Base-by-base conservation (phyloP, 805 yeast species). In the Zygoascus flipseniorum region DNA sequence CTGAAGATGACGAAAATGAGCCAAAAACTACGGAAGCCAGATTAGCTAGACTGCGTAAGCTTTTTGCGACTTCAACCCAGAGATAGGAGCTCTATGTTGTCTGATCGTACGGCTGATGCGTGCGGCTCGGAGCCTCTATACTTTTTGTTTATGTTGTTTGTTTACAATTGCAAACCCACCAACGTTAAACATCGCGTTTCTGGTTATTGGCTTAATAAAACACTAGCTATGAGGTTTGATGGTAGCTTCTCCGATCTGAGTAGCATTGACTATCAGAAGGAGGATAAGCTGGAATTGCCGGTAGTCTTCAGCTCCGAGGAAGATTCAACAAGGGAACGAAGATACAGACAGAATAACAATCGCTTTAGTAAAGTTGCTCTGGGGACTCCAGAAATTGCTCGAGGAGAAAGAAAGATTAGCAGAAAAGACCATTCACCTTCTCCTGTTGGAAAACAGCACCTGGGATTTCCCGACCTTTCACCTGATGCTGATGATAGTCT, bases 371-470 rank as follows among this genome's bases (percentile, higher is more conserved):
- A 31, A 10, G 20, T 26, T 13, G n/a, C 14, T 8, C 31, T 44
- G 13, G 49, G 26, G 11, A 46, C 49, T 9, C 49, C 49, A n/a
- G 49, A 46, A 46, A 14, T 46, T n/a, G 49, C 31, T 16, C 41
- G 49, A 9, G 39, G 41, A 14, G 41, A 31, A 13, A 14, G 18
- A 18, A 26, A 26, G 4, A 11, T 42, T 31, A 16, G 31, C 41
- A 46, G 41, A 31, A 46, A 20, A 18, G 23, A 20, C 18, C 49
- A 5, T 14, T 13, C 26, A 2, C 14, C 20, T 8, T n/a, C 39
- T 16, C 49, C 49, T 31, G 4, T 28, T 46, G 44, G 26, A 14
- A 18, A 6, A 18, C 44, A 3, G 26, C 23, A 16, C 18, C 20
- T 19, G 13, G 26, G 44, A 13, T 18, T 35, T 8, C 16, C 13